phyloP scores from a whole-genome alignment of 2,329 filamentous ascomycete species.

The Colletotrichum somersetense region DNA sequence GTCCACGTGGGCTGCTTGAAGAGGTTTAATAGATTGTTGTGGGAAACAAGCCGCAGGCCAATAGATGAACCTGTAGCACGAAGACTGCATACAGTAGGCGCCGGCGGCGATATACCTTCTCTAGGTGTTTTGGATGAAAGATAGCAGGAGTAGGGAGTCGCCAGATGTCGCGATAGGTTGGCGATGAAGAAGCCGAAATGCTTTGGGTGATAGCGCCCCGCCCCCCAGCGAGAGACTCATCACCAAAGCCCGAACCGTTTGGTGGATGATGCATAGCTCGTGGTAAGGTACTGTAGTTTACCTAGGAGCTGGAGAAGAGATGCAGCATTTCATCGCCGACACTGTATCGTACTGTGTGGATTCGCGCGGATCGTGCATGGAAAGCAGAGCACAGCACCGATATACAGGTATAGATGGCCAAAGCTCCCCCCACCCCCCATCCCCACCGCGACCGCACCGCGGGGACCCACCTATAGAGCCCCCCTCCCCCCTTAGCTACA shows the following conservation, averaged over 20 bases:
- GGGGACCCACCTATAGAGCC: constrained; percentile 1
- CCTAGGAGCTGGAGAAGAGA: neutral
- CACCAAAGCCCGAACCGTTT: neutral
- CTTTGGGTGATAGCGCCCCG: neutral
- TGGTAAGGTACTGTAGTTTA: no score
- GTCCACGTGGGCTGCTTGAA: constrained; percentile 22
- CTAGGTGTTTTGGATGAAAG: no score
- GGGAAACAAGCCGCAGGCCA: constrained; percentile 1
- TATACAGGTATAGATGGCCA: constrained; percentile 1
- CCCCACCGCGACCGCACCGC: neutral
- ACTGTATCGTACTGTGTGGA: neutral
- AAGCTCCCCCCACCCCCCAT: constrained; percentile 11
- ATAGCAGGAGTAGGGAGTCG: constrained; percentile 1
- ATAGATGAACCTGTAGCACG: constrained; percentile 14
- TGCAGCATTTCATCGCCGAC: neutral
- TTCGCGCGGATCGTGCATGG: neutral
- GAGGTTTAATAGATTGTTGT: constrained; percentile 9
- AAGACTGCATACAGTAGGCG: neutral
- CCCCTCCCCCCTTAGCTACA: constrained; percentile 25
- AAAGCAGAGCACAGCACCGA: neutral
- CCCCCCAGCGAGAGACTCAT: neutral
- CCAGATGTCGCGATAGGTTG: neutral
- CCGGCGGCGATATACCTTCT: constrained; percentile 13
- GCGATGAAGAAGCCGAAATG: neutral
- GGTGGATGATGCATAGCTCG: neutral